Conservation (phyloP, 441 rosid genomes). For the Pelargonium cotyledonis region DNA sequence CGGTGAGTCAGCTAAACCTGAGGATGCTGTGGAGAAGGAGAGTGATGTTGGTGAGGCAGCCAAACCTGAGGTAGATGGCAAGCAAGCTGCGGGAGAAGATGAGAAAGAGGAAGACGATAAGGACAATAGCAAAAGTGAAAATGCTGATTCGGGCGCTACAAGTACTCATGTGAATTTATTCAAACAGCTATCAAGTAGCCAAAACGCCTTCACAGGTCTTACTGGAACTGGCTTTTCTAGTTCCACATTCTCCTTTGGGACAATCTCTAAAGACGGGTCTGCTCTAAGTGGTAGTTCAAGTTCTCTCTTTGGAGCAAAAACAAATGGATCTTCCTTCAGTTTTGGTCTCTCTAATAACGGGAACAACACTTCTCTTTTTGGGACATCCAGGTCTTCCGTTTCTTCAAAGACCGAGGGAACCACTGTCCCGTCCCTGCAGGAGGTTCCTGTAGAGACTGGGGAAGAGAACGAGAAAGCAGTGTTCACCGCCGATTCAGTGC, state of each 20-base stretch:
- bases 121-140: conserved; percentile 34
- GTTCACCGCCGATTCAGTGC: conserved; percentile 65
- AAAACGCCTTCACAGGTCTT: conserved; percentile 85
- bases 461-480: conserved; percentile 74
- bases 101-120: conserved; percentile 29
- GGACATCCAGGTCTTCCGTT: conserved; percentile 34
- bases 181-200: conserved; percentile 81
- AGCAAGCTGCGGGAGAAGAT: conserved; percentile 26
- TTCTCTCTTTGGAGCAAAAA: too few species aligned
- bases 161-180: conserved; percentile 55
- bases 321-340: conserved; percentile 23
- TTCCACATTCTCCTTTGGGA: conserved; percentile 57
- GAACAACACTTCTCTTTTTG: conserved; percentile 45
- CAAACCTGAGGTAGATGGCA: conserved; percentile 22
- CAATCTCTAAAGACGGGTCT: conserved; percentile 43
- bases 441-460: conserved; percentile 77
- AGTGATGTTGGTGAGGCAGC: conserved; percentile 25
- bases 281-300: conserved; percentile 22
- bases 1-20: conserved; percentile 11
- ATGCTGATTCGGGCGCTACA: conserved; percentile 37
- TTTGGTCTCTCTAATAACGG: conserved; percentile 62
- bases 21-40: conserved; percentile 16
- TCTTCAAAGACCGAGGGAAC: conserved; percentile 46
- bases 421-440: conserved; percentile 61
- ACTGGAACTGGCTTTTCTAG: conserved; percentile 76